A percentile compares a stretch with the other conserved stretches of the same genome.
Conservation (phyloP, 768 basidiomycete genomes). For the Russula olivacea region DNA sequence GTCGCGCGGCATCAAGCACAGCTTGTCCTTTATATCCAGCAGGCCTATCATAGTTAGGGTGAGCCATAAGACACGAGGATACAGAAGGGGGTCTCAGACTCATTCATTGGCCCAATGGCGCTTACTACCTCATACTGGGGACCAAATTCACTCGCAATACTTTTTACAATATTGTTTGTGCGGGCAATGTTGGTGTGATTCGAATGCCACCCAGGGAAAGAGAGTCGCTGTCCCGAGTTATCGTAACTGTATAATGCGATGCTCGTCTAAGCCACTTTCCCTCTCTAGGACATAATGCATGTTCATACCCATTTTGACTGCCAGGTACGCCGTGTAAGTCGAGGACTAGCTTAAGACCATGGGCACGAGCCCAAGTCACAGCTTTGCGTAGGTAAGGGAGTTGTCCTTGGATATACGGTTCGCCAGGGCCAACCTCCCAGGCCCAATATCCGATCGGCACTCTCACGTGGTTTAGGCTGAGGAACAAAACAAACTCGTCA, state of each 20-base stretch:
- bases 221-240: slow-evolving; percentile 66
- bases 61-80: background rate
- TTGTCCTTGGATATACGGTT: slow-evolving; percentile 77
- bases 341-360: slow-evolving; percentile 74
- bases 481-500: slow-evolving; percentile 9
- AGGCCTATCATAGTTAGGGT: slow-evolving; percentile 41
- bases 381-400: slow-evolving; percentile 64
- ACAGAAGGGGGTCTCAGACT: slow-evolving; percentile 38
- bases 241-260: slow-evolving; percentile 52
- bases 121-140: slow-evolving; percentile 51
- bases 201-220: slow-evolving; percentile 65
- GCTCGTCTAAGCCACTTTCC: background rate
- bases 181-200: slow-evolving; percentile 59
- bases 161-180: slow-evolving; percentile 58
- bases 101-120: slow-evolving; percentile 70
- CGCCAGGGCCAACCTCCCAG: slow-evolving; percentile 72
- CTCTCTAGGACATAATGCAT: background rate
- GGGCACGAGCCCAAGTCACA: slow-evolving; percentile 58
- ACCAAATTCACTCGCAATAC: slow-evolving; percentile 55
- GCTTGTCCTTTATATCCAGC: slow-evolving; percentile 56
- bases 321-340: slow-evolving; percentile 73
- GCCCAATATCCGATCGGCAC: slow-evolving; percentile 90
- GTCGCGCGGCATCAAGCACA: slow-evolving; percentile 43
- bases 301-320: slow-evolving; percentile 70
- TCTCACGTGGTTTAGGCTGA: slow-evolving; percentile 74